Evolutionary conservation across 192 early-diverging fungal genomes (phyloP), one percentile per base, ranked within the genome.

Genomic region (Coemansia sp.): DNA sequence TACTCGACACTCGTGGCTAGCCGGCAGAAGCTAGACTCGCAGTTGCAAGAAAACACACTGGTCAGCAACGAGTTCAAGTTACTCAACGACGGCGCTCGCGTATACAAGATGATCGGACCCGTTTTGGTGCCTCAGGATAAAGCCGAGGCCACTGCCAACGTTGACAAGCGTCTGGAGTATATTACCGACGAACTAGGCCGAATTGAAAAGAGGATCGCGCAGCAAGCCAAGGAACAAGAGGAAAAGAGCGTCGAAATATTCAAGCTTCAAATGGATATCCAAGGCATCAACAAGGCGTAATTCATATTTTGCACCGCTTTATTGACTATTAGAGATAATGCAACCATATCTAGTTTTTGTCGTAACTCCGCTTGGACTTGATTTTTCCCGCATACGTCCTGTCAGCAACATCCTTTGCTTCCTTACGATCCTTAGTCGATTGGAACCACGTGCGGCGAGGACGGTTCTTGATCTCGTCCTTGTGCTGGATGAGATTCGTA

Each of bases 361-460:
- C 23, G 19, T 62, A 32, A 17, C 14, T 37, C 19, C 34, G 58
- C 58, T 60, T 60, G 6, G 58, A 19, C 58, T 36, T 60, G 17
- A 37, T 37, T 34, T 60, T 60, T 17, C 58, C 58, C 8, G 58
- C 58, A 37, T 60, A 60, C 2, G 34, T 21, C 32, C 58, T 7
- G 58, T 60, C 58, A 15, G 58, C 58, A 11, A 55, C 32, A 19
- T 68, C 66, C 70, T 92, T 91, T 5, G 90, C 77, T 7, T 77
- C 69, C 45, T 87, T 85, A 72, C 92, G 94, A 48, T 95, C 91
- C 62, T 87, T 86, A 25, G 88, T 81, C 8, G 89, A 82, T 77
- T 96, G 93, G 89, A 99, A 98, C 96, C 96, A 99, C 7, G 92
- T 95, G 84, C 90, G 88, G 36, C 90, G 91, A 27, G 98, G 98